A percentile compares a stretch with the other conserved stretches of the same genome.
phyloP scores from a whole-genome alignment of 352 stramenopile genomes.

The Phytophthora sp. region DNA sequence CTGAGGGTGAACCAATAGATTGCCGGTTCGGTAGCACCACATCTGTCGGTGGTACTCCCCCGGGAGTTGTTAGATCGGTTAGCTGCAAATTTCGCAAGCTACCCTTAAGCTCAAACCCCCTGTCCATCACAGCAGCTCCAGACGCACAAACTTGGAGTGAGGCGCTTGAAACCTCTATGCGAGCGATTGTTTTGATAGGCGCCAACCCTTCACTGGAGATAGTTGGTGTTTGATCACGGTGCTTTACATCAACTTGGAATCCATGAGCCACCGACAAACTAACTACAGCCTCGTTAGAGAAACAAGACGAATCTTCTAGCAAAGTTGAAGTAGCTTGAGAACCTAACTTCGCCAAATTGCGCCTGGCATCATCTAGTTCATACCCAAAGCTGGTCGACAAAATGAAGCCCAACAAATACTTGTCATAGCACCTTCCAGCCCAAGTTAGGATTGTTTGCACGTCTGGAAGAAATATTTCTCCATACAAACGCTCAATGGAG shows the following conservation, averaged over 20 bases:
- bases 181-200: conserved; percentile 33
- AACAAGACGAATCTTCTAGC: conserved; percentile 33
- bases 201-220: conserved; percentile 7
- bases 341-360: conserved; percentile 60
- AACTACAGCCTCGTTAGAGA: conserved; percentile 30
- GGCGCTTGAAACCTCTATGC: conserved; percentile 38
- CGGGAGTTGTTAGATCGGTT: conserved; percentile 65
- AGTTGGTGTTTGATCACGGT: conserved; percentile 37
- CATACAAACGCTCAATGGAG: conserved; percentile 38
- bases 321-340: conserved; percentile 35
- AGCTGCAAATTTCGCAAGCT: conserved; percentile 75
- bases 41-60: conserved; percentile 30
- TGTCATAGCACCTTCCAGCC: conserved; percentile 44
- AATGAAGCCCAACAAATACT: conserved; percentile 67
- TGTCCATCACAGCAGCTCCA: conserved; percentile 12
- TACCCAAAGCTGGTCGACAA: conserved; percentile 73
- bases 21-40: conserved; percentile 64
- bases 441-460: conserved; percentile 48
- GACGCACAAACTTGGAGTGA: conserved; percentile 34
- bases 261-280: conserved; percentile 36
- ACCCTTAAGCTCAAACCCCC: conserved; percentile 56
- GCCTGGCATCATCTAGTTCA: conserved; percentile 51
- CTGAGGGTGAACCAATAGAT: conserved; percentile 71
- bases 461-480: conserved; percentile 52
- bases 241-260: conserved; percentile 47